Evolutionary conservation across 225 moss, liverwort and hornwort species (phyloP), one percentile per base, ranked within the genome.

Genomic region (Sphagnum tenellum): DNA sequence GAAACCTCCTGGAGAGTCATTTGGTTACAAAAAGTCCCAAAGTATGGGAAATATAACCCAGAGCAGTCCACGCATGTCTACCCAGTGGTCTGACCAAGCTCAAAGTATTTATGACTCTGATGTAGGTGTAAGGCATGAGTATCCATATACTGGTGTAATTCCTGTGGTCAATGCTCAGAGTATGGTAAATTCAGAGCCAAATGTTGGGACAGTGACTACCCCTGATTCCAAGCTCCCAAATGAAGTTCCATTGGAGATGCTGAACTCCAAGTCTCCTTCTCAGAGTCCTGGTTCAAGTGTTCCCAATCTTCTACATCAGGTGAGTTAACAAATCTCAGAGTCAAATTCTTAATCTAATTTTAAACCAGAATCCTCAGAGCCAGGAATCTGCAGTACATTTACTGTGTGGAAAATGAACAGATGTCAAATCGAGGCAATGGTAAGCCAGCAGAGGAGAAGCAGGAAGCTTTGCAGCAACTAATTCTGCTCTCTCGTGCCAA

Each of bases 271-370:
- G 57, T 49, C 45, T 46, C 65, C 72, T 56, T 55, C n/a, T 66
- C 52, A 69, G 46, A 71, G 75, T 13, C 45, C 55, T 12, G 61
- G 65, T 48, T 70, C 46, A 10, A 10, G 61, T 55, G 64, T 69
- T 56, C 69, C 79, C 5, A 65, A 67, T 46, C 71, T 79, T 48
- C 75, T 70, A 49, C 68, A 76, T 45, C 83, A 86, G 77, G 83
- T 77, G 62, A 72, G 69, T 44, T 29, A 4, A 12, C 49, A 64
- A 29, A 29, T 29, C 29, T 29, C 29, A 29, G 29, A 29, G 29
- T 29, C 29, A 29, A 29, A 29, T 29, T 29, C 29, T 29, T 29
- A 29, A 29, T 29, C 29, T 29, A 29, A 29, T 29, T 29, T 29
- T 29, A 29, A 29, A 29, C 29, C 29, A 29, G 29, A 29, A 29